phyloP scores from a whole-genome alignment of 306 rosid genomes.

The Gastrolobium bilobum region DNA sequence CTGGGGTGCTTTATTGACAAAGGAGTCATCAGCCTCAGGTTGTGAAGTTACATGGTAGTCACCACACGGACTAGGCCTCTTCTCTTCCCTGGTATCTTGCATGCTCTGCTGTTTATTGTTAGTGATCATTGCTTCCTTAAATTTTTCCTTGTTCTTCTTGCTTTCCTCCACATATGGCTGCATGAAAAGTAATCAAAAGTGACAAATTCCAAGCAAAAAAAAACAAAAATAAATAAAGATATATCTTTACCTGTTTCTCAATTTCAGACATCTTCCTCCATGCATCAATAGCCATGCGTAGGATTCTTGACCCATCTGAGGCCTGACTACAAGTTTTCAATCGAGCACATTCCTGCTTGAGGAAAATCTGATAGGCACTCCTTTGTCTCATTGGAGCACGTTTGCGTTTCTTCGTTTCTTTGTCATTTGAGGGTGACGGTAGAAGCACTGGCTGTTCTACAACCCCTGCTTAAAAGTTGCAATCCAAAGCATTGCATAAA shows the following conservation, averaged over 20 bases:
- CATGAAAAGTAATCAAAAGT: slow-evolving; percentile 23
- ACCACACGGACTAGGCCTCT: not conserved
- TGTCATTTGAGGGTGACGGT: slow-evolving; percentile 14
- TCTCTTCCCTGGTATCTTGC: slow-evolving; percentile 17
- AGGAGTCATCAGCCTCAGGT: slow-evolving; percentile 39
- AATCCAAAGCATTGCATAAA: slow-evolving; percentile 36
- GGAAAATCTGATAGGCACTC: slow-evolving; percentile 55
- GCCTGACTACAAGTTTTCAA: slow-evolving; percentile 30
- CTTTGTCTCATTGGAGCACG: slow-evolving; percentile 31
- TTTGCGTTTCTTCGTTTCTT: slow-evolving; percentile 43
- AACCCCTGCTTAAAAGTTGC: slow-evolving; percentile 38
- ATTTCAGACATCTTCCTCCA: slow-evolving; percentile 55
- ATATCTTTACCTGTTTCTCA: slow-evolving; percentile 52
- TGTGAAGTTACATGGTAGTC: slow-evolving; percentile 48
- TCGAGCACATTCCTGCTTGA: slow-evolving; percentile 59
- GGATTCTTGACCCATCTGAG: not conserved
- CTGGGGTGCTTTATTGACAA: slow-evolving; percentile 1
- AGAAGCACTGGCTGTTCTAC: slow-evolving; percentile 36
- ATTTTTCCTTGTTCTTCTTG: slow-evolving; percentile 48
- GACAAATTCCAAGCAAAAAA: not conserved
- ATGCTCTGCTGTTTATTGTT: slow-evolving; percentile 5
- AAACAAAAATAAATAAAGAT: not conserved
- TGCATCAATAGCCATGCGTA: slow-evolving; percentile 44
- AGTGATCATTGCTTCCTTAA: slow-evolving; percentile 39
- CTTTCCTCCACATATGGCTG: slow-evolving; percentile 57